These are phyloP conservation scores for Apostasia ramifera DNA, from an alignment of 106 monocot species.

Conservation along the genomic window DNA sequence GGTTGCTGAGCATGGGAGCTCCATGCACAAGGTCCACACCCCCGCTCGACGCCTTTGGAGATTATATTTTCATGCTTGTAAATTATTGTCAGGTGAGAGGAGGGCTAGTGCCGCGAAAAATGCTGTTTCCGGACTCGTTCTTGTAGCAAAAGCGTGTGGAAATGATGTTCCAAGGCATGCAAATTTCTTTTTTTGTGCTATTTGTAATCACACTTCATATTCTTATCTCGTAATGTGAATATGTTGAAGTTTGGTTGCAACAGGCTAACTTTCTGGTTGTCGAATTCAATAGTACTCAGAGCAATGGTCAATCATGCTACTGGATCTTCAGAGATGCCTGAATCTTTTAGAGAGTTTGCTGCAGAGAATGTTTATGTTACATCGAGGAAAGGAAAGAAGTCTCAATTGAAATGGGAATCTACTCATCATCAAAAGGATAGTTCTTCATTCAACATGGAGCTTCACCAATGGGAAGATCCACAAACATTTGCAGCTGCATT, in stretches of 20 bases:
- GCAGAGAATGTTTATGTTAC: conserved; percentile 9
- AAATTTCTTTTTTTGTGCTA: not conserved
- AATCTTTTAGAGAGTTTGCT: conserved; percentile 9
- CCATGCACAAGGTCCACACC: conserved; percentile 77
- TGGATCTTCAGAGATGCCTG: conserved; percentile 14
- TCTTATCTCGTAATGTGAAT: not conserved
- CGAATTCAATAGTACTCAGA: conserved; percentile 73
- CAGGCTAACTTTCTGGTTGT: conserved; percentile 94
- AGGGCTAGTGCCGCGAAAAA: conserved; percentile 59
- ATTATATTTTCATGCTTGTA: conserved; percentile 53
- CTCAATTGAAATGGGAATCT: conserved; percentile 65
- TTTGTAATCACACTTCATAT: not conserved
- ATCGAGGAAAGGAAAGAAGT: conserved; percentile 22
- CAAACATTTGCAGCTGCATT: conserved; percentile 44
- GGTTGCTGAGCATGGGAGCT: conserved; percentile 85
- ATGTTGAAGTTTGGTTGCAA: conserved; percentile 1
- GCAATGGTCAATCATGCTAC: conserved; percentile 33
- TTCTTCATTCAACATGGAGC: conserved; percentile 29
- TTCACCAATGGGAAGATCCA: conserved; percentile 55
- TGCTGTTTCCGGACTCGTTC: conserved; percentile 55
- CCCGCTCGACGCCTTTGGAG: conserved; percentile 90
- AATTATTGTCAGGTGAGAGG: conserved; percentile 34
- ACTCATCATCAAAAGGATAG: conserved; percentile 30
- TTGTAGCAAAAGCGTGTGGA: conserved; percentile 82
- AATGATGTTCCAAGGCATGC: conserved; percentile 82